These are phyloP conservation scores for Plasmodium cynomolgi DNA, from an alignment of 169 alveolate species.

Conservation along the genomic window DNA sequence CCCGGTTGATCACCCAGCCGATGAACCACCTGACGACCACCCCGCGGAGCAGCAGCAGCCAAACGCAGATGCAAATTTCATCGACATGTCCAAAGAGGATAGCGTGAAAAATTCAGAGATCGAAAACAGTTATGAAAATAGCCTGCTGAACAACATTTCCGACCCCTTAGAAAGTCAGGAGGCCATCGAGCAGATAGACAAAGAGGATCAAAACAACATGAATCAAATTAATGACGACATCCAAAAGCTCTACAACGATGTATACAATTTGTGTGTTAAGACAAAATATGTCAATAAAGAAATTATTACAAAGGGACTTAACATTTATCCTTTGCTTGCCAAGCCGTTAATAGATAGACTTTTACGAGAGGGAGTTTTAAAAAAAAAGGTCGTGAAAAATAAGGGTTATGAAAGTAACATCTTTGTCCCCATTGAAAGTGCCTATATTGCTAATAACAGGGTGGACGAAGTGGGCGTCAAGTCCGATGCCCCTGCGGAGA, in stretches of 20 bases:
- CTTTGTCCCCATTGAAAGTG: slow-evolving; percentile 37
- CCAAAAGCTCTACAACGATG: slow-evolving; percentile 61
- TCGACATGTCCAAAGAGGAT: background rate
- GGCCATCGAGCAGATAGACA: background rate
- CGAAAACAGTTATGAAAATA: background rate
- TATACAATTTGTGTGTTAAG: slow-evolving; percentile 23
- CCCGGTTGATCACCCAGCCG: background rate
- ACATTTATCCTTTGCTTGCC: slow-evolving; percentile 36
- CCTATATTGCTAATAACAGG: background rate
- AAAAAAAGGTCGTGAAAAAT: slow-evolving; percentile 42
- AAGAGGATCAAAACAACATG: background rate
- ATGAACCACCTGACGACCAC: background rate
- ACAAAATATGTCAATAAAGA: slow-evolving; percentile 66
- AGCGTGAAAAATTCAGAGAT: background rate
- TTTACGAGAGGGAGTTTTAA: slow-evolving; percentile 37
- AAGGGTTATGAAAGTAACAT: slow-evolving; percentile 71
- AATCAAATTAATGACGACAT: slow-evolving; percentile 39
- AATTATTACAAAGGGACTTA: slow-evolving; percentile 58
- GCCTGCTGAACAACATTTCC: background rate
- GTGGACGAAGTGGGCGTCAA: background rate
- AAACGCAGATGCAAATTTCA: background rate
- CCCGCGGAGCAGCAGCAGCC: background rate
- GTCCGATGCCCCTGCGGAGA: background rate
- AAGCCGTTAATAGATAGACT: slow-evolving; percentile 68
- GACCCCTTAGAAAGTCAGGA: background rate